Conservation (phyloP, 2,329 filamentous ascomycete species). For the Cercospora sp. region DNA sequence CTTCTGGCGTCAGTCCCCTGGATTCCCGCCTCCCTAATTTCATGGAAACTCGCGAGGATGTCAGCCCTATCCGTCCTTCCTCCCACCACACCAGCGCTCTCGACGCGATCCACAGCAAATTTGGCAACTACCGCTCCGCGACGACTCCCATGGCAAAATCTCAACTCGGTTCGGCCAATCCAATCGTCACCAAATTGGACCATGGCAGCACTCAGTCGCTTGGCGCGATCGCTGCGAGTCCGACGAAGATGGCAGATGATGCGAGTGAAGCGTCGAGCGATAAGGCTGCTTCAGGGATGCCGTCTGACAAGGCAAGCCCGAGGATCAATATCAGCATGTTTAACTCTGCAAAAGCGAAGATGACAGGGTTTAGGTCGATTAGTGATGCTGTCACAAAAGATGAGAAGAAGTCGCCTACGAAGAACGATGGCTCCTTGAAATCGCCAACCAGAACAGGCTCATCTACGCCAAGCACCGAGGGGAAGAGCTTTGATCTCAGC, state of each 20-base stretch:
- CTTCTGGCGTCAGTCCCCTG: constrained; percentile 36
- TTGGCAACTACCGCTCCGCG: constrained; percentile 32
- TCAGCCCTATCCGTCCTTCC: constrained; percentile 23
- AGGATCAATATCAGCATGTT: constrained; percentile 40
- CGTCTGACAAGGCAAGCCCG: constrained; percentile 26
- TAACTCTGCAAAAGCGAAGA: constrained; percentile 44
- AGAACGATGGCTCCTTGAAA: constrained; percentile 45
- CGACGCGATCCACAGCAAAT: constrained; percentile 30
- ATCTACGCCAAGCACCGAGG: constrained; percentile 62
- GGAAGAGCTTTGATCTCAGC: constrained; percentile 38
- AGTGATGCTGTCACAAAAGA: constrained; percentile 68
- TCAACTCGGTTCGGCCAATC: constrained; percentile 49
- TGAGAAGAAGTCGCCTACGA: constrained; percentile 45
- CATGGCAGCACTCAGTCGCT: constrained; percentile 44
- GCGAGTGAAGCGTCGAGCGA: constrained; percentile 52
- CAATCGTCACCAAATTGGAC: constrained; percentile 59
- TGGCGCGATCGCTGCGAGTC: constrained; percentile 26
- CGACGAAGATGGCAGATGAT: constrained; percentile 25
- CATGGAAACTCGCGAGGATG: constrained; percentile 11
- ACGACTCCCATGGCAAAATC: constrained; percentile 29
- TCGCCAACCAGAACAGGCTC: constrained; percentile 78
- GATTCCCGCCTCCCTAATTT: constrained; percentile 64
- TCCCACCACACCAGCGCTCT: constrained; percentile 26
- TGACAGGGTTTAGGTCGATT: constrained; percentile 75
- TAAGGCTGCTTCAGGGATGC: constrained; percentile 17